These are phyloP conservation scores for Vickermania ingenoplastis DNA, from an alignment of 208 protist species.

Conservation along the genomic window DNA sequence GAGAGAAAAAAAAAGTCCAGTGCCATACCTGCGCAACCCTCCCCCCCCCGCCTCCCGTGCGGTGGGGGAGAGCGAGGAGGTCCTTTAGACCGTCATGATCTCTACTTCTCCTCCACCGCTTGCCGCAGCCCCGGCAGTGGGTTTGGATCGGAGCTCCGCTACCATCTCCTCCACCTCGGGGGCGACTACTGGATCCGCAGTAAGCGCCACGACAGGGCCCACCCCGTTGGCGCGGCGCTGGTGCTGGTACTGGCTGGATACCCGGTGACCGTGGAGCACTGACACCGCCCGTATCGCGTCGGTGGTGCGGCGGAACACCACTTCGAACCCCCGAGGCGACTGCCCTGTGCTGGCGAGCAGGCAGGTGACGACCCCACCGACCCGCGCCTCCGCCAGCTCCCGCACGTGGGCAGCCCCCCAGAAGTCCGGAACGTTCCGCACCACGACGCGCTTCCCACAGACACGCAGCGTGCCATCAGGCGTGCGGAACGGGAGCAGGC, in stretches of 20 bases:
- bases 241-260: constrained; percentile 11
- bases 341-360: not conserved
- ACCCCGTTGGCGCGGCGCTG: too few relatives aligned
- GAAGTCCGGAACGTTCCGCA: not conserved
- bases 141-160: constrained; percentile 14
- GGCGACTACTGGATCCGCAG: constrained; percentile 56
- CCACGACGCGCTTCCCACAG: not conserved
- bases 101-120: too few relatives aligned
- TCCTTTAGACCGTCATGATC: too few relatives aligned
- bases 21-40: too few relatives aligned
- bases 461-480: not conserved
- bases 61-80: too few relatives aligned
- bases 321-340: constrained; percentile 44
- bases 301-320: constrained; percentile 41
- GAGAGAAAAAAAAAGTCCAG: too few relatives aligned
- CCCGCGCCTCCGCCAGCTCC: not conserved
- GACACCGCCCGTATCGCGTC: constrained; percentile 38
- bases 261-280: constrained; percentile 1
- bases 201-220: constrained; percentile 10
- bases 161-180: constrained; percentile 46
- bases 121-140: too few relatives aligned
- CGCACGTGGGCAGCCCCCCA: not conserved
- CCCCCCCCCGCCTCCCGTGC: too few relatives aligned
- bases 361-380: not conserved
- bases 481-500: not conserved